Evolutionary conservation across 148 eudicot species (phyloP).

Genomic region (Limonium bicolor): DNA sequence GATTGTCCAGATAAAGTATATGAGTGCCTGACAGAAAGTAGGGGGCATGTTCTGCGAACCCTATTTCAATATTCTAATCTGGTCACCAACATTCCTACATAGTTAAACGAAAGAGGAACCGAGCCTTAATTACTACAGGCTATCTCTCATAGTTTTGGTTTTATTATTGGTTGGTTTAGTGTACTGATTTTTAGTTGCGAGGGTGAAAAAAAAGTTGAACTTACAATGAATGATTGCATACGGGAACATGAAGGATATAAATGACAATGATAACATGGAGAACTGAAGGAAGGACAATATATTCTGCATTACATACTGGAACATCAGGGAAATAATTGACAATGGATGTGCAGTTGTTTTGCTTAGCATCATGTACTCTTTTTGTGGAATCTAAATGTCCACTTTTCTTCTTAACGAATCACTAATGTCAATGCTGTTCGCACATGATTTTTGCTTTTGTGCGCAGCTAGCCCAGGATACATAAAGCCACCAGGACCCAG

Average conservation of each 20-base stretch:
- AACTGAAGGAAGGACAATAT: not conserved
- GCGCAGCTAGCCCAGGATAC: conserved; percentile 92
- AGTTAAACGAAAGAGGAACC: too few relatives aligned
- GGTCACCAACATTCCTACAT: too few relatives aligned
- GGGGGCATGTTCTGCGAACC: too few relatives aligned
- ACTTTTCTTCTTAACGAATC: not conserved
- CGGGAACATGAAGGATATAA: not conserved
- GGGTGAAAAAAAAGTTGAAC: too few relatives aligned
- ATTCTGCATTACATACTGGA: not conserved
- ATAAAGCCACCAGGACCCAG: conserved; percentile 29
- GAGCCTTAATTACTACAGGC: too few relatives aligned
- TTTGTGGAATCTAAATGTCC: not conserved
- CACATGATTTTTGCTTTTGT: not conserved
- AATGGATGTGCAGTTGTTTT: not conserved
- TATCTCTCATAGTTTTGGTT: too few relatives aligned
- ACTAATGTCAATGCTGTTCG: not conserved
- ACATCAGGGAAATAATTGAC: not conserved
- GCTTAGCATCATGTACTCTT: not conserved
- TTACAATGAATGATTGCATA: too few relatives aligned
- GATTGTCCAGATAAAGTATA: too few relatives aligned
- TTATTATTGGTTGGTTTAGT: too few relatives aligned
- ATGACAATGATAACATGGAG: not conserved
- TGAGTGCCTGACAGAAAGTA: too few relatives aligned
- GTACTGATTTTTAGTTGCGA: too few relatives aligned
- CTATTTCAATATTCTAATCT: too few relatives aligned